A percentile compares a stretch with the other conserved stretches of the same genome.
Conservation (phyloP, 345 rosid genomes). For the Hibiscus tridactylites region DNA sequence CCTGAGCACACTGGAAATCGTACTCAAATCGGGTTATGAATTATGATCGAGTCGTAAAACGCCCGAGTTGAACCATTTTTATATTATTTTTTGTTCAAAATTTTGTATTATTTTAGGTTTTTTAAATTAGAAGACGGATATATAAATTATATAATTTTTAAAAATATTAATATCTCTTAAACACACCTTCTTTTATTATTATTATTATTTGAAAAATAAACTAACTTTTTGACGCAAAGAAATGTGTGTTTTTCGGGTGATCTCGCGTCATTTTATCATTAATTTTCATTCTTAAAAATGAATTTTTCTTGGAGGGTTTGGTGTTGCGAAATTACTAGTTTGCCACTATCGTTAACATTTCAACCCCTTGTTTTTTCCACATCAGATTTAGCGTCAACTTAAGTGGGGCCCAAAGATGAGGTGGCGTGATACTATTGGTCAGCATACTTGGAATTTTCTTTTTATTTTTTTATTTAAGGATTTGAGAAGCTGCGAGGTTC, state of each 20-base stretch:
- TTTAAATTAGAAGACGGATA: neutral
- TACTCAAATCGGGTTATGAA: neutral
- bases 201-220: too few relatives aligned
- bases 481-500: neutral
- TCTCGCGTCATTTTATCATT: too few relatives aligned
- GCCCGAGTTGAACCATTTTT: neutral
- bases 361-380: neutral
- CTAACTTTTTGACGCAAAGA: too few relatives aligned
- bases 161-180: too few relatives aligned
- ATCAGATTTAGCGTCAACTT: neutral
- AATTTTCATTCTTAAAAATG: neutral
- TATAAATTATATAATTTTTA: too few relatives aligned
- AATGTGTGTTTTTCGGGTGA: too few relatives aligned
- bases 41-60: neutral
- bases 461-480: neutral
- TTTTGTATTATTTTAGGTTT: neutral
- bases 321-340: neutral
- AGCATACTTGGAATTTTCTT: neutral
- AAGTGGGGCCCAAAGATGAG: neutral
- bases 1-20: neutral
- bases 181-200: too few relatives aligned
- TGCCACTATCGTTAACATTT: neutral
- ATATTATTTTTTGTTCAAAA: neutral
- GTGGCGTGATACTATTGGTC: neutral
- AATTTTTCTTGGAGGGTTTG: neutral